Evolutionary conservation across 139 green algal species (phyloP).

Genomic region (Chlorella sp.): DNA sequence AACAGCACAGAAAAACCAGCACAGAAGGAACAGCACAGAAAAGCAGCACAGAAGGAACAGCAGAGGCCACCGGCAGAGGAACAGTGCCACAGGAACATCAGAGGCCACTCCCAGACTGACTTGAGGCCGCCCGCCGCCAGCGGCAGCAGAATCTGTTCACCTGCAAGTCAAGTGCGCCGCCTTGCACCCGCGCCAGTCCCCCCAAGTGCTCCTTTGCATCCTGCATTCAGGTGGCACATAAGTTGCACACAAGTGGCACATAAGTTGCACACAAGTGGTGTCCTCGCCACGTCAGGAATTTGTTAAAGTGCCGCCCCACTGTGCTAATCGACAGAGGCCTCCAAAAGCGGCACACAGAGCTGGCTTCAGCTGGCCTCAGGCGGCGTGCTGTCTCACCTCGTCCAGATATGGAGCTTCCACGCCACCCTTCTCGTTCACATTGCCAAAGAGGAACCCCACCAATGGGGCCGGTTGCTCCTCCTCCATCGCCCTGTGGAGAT

Average conservation of each 20-base stretch:
- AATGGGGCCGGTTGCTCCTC: conserved; percentile 1
- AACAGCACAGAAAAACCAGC: not conserved
- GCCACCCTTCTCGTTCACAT: conserved; percentile 44
- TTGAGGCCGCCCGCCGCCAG: too few relatives aligned
- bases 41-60: not conserved
- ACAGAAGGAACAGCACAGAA: not conserved
- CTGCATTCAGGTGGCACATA: too few relatives aligned
- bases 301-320: not conserved
- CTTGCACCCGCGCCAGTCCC: conserved; percentile 19
- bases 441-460: conserved; percentile 47
- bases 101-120: too few relatives aligned
- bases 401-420: conserved; percentile 52
- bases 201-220: conserved; percentile 43
- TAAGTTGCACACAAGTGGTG: not conserved
- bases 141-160: too few relatives aligned
- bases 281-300: too few relatives aligned
- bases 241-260: too few relatives aligned
- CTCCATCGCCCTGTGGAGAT: not conserved
- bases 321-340: not conserved
- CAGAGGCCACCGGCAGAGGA: too few relatives aligned
- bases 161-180: conserved; percentile 14
- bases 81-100: too few relatives aligned
- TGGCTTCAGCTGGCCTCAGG: not conserved
- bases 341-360: not conserved
- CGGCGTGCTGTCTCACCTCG: not conserved